A percentile compares a stretch with the other conserved stretches of the same genome.
Conservation (phyloP, 148 eudicot genomes). For the Cornus florida region DNA sequence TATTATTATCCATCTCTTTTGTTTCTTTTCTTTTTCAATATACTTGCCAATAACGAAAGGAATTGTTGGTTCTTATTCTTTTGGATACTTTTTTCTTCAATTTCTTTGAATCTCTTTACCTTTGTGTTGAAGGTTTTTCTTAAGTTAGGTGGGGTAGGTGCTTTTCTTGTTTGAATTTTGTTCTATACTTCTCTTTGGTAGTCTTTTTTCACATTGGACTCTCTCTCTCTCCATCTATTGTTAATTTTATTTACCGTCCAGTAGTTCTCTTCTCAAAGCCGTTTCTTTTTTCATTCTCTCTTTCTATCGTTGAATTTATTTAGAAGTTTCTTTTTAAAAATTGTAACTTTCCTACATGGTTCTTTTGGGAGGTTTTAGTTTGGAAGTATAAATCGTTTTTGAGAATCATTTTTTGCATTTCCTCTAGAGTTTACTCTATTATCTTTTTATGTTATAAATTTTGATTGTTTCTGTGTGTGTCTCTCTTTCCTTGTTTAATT, state of each 20-base stretch:
- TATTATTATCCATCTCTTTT: no score
- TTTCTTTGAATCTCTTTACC: not conserved
- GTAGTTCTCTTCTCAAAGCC: not conserved
- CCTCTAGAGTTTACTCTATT: not conserved
- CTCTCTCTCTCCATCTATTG: not conserved
- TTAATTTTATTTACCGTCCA: not conserved
- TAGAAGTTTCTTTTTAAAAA: not conserved
- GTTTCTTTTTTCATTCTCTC: not conserved
- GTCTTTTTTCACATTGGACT: not conserved
- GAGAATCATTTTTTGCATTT: not conserved
- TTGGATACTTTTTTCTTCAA: not conserved
- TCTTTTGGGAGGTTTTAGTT: not conserved
- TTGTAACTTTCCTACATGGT: no score
- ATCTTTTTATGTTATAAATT: not conserved
- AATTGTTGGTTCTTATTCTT: not conserved
- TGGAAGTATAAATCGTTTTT: no score
- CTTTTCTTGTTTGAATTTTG: no score
- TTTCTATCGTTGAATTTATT: no score
- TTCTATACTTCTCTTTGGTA: no score
- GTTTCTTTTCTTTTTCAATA: no score
- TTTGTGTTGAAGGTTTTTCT: constrained; percentile 7
- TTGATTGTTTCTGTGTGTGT: no score
- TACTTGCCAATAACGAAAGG: not conserved
- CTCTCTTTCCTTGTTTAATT: not conserved
- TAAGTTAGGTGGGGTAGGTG: constrained; percentile 14